Conservation (phyloP, 192 early-diverging fungal species). For the Umbelopsis sp. region DNA sequence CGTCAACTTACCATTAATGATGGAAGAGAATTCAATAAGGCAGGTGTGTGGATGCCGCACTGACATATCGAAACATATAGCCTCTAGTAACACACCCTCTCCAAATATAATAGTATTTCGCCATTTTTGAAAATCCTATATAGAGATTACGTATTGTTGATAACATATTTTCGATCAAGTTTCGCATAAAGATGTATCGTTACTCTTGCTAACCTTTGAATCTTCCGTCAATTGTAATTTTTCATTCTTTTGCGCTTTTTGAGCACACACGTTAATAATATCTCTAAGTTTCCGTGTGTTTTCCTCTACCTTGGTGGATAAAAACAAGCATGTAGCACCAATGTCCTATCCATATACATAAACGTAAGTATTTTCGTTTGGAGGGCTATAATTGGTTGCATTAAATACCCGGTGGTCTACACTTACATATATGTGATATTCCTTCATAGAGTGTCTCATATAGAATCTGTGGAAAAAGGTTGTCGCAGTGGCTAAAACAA, state of each 20-base stretch:
- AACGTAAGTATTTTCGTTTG: background rate
- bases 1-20: slow-evolving; percentile 22
- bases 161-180: background rate
- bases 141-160: slow-evolving; percentile 16
- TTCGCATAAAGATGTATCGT: background rate
- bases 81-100: slow-evolving; percentile 65
- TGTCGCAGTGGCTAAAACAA: slow-evolving; percentile 61
- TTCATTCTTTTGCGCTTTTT: slow-evolving; percentile 54
- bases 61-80: slow-evolving; percentile 71
- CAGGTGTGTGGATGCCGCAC: slow-evolving; percentile 66
- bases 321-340: slow-evolving; percentile 61
- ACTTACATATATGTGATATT: slow-evolving; percentile 68
- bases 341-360: slow-evolving; percentile 46
- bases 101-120: slow-evolving; percentile 50
- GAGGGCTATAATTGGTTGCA: background rate
- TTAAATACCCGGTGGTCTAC: background rate
- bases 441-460: slow-evolving; percentile 68
- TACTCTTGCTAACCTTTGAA: slow-evolving; percentile 31
- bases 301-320: slow-evolving; percentile 64
- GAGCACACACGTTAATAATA: slow-evolving; percentile 51
- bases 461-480: slow-evolving; percentile 78
- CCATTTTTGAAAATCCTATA: slow-evolving; percentile 59
- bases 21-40: slow-evolving; percentile 36
- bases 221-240: slow-evolving; percentile 30
- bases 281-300: slow-evolving; percentile 53